Evolutionary conservation across 306 rosid genomes (phyloP), one percentile per base, ranked within the genome.

Genomic region (Citrullus mucosospermus): DNA sequence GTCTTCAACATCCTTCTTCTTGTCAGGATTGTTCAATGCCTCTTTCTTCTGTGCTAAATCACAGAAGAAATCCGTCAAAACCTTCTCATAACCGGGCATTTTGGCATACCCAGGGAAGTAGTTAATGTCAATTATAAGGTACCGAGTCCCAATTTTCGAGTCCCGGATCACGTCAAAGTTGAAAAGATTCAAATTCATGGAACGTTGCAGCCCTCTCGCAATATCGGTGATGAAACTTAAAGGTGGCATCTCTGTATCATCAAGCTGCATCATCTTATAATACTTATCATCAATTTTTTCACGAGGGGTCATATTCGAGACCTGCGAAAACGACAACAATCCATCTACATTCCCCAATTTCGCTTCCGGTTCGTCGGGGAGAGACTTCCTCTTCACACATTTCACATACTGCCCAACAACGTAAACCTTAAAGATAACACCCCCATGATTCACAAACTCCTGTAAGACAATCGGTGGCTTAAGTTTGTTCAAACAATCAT

Each of bases 71-170:
- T 95, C 89, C 0, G 98, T 92, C 89, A 95, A 82, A 34, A 91
- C 83, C 22, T 78, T 79, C 86, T 95, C 98, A 39, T 92, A 95
- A 13, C 90, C 90, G 3, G 97, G 98, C 98, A 95, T 91, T 85
- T 95, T 95, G n/a, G 98, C 97, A 79, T 95, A 95, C 74, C 98
- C 98, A 30, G 98, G 98, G 80, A 95, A 95, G 73, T 95, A 95
- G 76, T 95, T 95, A 18, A 95, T 95, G 83, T 95, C 98, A 66
- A 95, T 88, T 36, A 95, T 92, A 65, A 95, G 90, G 63, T 95
- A 95, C 30, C 98, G 92, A 55, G 90, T 90, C 50, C 93, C 96
- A 56, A 62, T 87, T 78, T 90, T 85, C 0, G 93, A 82, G 68
- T 95, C 98, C 61, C 98, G 79, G 55, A 95, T 95, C 46, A 95